Evolutionary conservation across 192 early-diverging fungal genomes (phyloP), one percentile per base, ranked within the genome.

Genomic region (Borealophlyctis nickersoniae): DNA sequence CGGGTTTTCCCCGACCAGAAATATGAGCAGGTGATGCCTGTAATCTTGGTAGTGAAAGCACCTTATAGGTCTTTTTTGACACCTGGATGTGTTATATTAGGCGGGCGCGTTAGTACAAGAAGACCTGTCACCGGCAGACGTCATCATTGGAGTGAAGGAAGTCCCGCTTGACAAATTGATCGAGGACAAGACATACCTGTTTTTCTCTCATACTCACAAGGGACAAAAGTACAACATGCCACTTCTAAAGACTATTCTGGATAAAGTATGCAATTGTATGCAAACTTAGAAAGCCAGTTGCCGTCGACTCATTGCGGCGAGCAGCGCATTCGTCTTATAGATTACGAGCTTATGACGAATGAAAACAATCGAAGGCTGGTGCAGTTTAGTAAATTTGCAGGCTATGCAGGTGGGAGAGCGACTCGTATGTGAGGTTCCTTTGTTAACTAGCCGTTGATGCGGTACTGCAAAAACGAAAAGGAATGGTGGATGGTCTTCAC

Each of bases 151-250:
- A 13, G 95, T 98, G 58, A 98, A 98, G 74, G 96, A 98, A 66
- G 92, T 98, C 2, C 93, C 94, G 13, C 82, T 85, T 30, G 76
- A 82, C 52, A 79, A 91, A 62, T 68, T 98, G 65, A 82, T 96
- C 5, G 83, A 85, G 2, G 77, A 90, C 71, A 97, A 97, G 78
- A 95, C 91, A 0, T 97, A 95, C 75, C 31, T 97, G 31, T 88
- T 92, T 73, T 98, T 98, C 61, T 96, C 94, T 52, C 96, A 98
- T 76, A 97, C 94, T 0, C 93, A 95, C 79, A 98, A 98, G 79
- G 96, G 95, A 35, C 94, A 96, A 58, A 35, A 56, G n/a, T 90
- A 95, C 73, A 96, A 96, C 74, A 94, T 95, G 92, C 86, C 87
- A 33, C 87, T 91, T 76, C 82, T 98, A 53, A 83, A 94, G 68